A percentile compares a stretch with the other conserved stretches of the same genome.
Evolutionary conservation across 2,329 filamentous ascomycete genomes (phyloP).

Genomic region (Paracamarosporium sp.): DNA sequence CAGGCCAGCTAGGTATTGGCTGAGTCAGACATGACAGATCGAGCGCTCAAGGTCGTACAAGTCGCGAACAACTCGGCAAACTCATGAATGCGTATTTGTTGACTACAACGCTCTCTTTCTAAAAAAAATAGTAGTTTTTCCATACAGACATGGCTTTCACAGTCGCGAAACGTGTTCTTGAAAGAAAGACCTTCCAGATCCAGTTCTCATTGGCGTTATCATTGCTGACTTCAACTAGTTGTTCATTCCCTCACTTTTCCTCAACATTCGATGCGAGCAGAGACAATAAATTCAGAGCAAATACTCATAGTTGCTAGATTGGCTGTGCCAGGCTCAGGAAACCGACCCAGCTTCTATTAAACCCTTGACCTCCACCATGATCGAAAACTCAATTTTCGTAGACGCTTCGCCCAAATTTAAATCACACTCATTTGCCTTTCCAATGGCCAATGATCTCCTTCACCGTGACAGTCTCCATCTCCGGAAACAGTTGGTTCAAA

Average conservation of each 20-base stretch:
- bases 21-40: conserved; percentile 1
- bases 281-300: too few relatives aligned
- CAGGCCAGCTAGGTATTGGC: conserved; percentile 16
- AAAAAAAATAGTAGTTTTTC: conserved; percentile 19
- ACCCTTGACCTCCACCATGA: too few relatives aligned
- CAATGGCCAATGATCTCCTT: conserved; percentile 5
- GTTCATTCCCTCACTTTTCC: too few relatives aligned
- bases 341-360: too few relatives aligned
- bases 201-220: background rate
- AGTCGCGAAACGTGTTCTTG: conserved; percentile 17
- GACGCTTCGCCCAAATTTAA: too few relatives aligned
- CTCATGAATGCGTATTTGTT: conserved; percentile 51
- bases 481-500: conserved; percentile 2
- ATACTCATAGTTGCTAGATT: too few relatives aligned
- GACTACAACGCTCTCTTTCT: conserved; percentile 50
- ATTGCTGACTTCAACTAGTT: conserved; percentile 6
- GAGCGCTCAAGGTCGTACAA: conserved; percentile 34
- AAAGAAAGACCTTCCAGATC: background rate
- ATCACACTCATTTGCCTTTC: conserved; percentile 1
- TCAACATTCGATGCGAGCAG: too few relatives aligned
- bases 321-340: too few relatives aligned
- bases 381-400: too few relatives aligned
- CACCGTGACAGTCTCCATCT: conserved; percentile 1
- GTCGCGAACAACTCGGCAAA: conserved; percentile 29
- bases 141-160: conserved; percentile 44